Evolutionary conservation across 2,329 filamentous ascomycete genomes (phyloP), one percentile per base, ranked within the genome.

Genomic region (Exophiala bonariae): DNA sequence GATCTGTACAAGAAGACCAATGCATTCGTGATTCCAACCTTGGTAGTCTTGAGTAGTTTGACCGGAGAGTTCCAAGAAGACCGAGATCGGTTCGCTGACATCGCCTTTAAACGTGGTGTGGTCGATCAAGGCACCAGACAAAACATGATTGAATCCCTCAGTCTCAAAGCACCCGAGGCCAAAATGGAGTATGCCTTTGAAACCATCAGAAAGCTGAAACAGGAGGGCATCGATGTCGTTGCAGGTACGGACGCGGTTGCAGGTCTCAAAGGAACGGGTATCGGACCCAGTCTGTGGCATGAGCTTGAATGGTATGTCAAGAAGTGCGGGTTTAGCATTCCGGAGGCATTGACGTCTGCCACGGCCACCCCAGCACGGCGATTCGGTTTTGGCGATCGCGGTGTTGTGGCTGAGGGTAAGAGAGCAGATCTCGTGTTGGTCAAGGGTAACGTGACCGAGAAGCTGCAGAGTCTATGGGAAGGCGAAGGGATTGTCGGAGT

Each of bases 201-300:
- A 28, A 54, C 55, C 10, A 39, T 60, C 23, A 49, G 33, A 16
- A 49, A 47, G 28, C 51, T 63, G 17, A 56, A 59, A 30, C 46
- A 54, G 20, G 54, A 50, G 14, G 60, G 60, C 3, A 55, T 64
- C n/a, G 60, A 62, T 30, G 52, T 64, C 28, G 54, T 66, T n/a
- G 62, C 61, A 1, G 62, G 63, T 3, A 66, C 63, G 10, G 63
- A 66, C 47, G 51, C 60, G 1, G 54, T 59, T 13, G 52, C 52
- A 8, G 50, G 51, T 2, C 47, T 58, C n/a, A 49, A 53, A 23
- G 55, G 58, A 3, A 54, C 54, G 4, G 51, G 47, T 8, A 55
- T 59, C 18, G 56, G 55, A 13, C 52, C 58, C 10, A 51, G 54
- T 45, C 39, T 66, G 34, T 63, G 64, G 53, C 44, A 60, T 41